Base-by-base conservation (phyloP, 108 stramenopile genomes). In the Cyclotella cryptica region DNA sequence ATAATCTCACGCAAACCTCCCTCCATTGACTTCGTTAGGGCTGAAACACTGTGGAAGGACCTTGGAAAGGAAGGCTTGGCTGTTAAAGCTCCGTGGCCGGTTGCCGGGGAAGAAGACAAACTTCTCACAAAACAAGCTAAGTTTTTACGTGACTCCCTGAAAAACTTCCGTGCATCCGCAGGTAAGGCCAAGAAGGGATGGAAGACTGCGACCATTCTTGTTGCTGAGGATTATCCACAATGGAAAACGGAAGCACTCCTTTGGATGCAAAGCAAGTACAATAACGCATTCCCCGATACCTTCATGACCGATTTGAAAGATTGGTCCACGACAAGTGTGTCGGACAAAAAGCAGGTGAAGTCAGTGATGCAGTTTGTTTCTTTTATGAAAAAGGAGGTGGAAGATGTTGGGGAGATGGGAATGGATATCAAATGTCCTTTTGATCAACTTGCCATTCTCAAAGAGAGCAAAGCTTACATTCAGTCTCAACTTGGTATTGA, bases 301-400 rank as follows among this genome's bases (percentile, higher is more conserved):
- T 88, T 92, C 72, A 92, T 93, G 90, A 78, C 85, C 26, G 89
- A 93, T 57, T 72, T 93, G 63, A 97, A 95, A 79, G 72, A 78
- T 62, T 93, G 91, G 90, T 68, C 87, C 11, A 77, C 80, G 19
- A 35, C 83, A n/a, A 89, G 87, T 73, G 74, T 93, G 10, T 69
- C 69, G 49, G 96, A 97, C 83, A 96, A 97, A 87, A 98, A 93
- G 66, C 71, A 90, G 80, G 83, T 93, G 60, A 97, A 97, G 85
- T 83, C 85, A 40, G 72, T 79, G 0, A 98, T 98, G 98, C 98
- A 98, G 78, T 97, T 97, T 65, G 98, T 87, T 29, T 86, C 92
- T 1, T 98, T 97, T 73, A 89, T 96, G 74, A 93, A 93, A 76
- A 93, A 80, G 61, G 96, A 97, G 84, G 92, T 85, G 22, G 88